Evolutionary conservation across 768 basidiomycete species (phyloP).

Genomic region (Mrakia gelida): DNA sequence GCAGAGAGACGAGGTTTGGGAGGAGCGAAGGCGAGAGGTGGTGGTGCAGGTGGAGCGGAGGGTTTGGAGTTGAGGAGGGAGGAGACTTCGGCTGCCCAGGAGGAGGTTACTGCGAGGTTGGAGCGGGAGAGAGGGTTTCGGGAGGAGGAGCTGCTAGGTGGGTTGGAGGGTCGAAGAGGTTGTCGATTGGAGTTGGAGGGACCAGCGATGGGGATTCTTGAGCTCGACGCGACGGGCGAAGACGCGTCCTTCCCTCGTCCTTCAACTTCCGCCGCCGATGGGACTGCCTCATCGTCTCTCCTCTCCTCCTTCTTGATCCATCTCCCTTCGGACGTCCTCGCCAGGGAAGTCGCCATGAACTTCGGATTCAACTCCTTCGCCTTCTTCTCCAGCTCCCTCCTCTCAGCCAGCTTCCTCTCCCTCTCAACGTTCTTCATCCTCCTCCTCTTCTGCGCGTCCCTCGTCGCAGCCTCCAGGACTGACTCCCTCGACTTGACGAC

Average conservation of each 20-base stretch:
- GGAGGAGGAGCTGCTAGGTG: neutral
- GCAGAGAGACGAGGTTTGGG: neutral
- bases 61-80: neutral
- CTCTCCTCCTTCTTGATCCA: neutral
- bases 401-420: slow-evolving; percentile 8
- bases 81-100: slow-evolving; percentile 21
- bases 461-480: neutral
- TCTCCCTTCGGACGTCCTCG: neutral
- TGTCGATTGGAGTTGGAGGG: too few species aligned
- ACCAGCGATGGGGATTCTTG: too few species aligned
- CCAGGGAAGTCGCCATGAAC: neutral
- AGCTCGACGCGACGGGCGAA: too few species aligned
- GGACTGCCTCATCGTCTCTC: neutral
- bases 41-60: neutral
- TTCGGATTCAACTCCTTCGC: neutral
- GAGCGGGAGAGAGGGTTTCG: neutral
- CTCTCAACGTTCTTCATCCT: slow-evolving; percentile 1
- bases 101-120: neutral
- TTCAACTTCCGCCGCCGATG: too few species aligned
- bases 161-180: neutral
- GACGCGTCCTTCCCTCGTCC: too few species aligned
- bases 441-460: neutral
- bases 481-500: neutral
- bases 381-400: neutral
- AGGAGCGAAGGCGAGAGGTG: neutral